Evolutionary conservation across 306 rosid genomes (phyloP).

Genomic region (Betula pendula): DNA sequence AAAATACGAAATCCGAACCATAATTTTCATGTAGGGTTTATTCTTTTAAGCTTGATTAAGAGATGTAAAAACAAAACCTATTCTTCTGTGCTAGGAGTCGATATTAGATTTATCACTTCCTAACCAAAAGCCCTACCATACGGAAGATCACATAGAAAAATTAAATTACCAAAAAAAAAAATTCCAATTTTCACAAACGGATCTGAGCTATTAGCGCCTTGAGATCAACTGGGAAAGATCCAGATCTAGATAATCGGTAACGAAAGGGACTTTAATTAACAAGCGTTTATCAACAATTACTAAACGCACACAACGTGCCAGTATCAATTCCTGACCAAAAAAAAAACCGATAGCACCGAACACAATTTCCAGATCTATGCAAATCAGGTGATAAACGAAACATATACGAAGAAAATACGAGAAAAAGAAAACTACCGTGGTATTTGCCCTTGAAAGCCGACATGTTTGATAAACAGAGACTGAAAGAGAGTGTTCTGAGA

Average conservation of each 20-base stretch:
- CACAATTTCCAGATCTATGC: not conserved
- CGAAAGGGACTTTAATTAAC: no score
- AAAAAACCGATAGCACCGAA: no score
- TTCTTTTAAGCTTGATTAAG: not conserved
- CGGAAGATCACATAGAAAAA: not conserved
- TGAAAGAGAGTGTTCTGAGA: not conserved
- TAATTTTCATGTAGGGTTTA: not conserved
- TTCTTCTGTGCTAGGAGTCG: not conserved
- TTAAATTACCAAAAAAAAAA: not conserved
- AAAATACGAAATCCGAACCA: not conserved
- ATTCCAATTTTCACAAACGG: no score
- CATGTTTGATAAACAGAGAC: constrained; percentile 31
- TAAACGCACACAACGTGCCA: no score
- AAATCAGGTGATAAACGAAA: not conserved
- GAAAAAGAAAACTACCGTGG: constrained; percentile 40
- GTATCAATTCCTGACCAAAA: no score
- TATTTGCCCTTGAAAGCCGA: constrained; percentile 71
- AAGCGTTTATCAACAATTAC: no score
- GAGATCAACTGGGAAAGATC: no score
- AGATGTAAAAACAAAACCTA: not conserved
- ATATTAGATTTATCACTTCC: not conserved
- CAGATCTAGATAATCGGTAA: no score
- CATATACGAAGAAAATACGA: not conserved
- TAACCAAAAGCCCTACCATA: not conserved
- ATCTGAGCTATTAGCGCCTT: no score